Evolutionary conservation across 495 filamentous ascomycete species (phyloP).

Genomic region (Penicillium atrosanguineum): DNA sequence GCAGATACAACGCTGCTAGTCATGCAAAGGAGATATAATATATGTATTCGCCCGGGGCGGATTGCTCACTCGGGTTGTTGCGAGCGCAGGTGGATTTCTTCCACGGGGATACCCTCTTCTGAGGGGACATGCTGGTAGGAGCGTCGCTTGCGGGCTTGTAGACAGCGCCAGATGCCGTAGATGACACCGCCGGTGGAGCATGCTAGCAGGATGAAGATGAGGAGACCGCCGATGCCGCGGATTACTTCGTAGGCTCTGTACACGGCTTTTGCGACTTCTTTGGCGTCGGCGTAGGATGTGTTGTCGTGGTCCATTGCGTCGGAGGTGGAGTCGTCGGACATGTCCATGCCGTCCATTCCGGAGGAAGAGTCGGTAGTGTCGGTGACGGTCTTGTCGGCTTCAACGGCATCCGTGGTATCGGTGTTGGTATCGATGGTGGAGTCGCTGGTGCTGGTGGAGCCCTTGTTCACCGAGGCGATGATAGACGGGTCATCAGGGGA

Average conservation of each 20-base stretch:
- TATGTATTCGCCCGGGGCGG: not conserved
- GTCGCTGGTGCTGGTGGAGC: constrained; percentile 12
- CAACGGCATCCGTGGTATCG: not conserved
- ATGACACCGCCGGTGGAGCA: constrained; percentile 29
- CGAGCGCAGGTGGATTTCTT: constrained; percentile 23
- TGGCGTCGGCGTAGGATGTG: constrained; percentile 20
- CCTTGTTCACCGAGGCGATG: constrained; percentile 20
- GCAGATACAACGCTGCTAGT: constrained; percentile 20
- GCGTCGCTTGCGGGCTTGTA: constrained; percentile 24
- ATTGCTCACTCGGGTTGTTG: constrained; percentile 8
- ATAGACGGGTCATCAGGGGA: constrained; percentile 33
- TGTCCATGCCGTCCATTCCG: constrained; percentile 7
- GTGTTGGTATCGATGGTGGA: constrained; percentile 11
- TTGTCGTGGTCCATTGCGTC: not conserved
- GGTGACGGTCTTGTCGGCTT: too few species aligned
- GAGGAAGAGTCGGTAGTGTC: constrained; percentile 3
- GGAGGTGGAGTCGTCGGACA: constrained; percentile 5
- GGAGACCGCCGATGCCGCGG: constrained; percentile 30
- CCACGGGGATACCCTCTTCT: constrained; percentile 30
- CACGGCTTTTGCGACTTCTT: constrained; percentile 33
- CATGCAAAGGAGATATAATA: constrained; percentile 7
- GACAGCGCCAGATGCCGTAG: constrained; percentile 21
- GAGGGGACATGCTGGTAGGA: constrained; percentile 36
- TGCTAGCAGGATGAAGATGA: constrained; percentile 32
- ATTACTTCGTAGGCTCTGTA: constrained; percentile 38